These are phyloP conservation scores for Candida nitratophila DNA, from an alignment of 805 yeast species.

Conservation along the genomic window DNA sequence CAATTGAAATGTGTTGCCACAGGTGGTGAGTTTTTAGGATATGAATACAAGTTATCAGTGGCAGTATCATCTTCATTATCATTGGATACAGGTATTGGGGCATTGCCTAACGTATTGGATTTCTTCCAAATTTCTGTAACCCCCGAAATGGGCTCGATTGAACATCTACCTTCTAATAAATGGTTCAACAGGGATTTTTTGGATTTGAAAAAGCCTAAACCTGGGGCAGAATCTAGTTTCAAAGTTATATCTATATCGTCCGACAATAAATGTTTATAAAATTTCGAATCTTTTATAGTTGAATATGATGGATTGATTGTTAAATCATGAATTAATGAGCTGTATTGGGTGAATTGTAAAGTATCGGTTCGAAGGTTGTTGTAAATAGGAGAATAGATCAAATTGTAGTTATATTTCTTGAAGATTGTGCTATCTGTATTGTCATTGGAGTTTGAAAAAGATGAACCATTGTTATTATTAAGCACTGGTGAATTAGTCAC, in stretches of 20 bases:
- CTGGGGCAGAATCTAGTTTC: conserved; percentile 56
- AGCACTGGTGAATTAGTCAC: not conserved
- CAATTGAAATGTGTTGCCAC: conserved; percentile 74
- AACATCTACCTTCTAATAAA: conserved; percentile 72
- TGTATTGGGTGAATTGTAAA: conserved; percentile 36
- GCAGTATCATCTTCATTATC: conserved; percentile 10
- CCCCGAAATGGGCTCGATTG: conserved; percentile 82
- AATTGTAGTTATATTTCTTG: conserved; percentile 15
- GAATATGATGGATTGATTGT: conserved; percentile 4
- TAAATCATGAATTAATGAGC: conserved; percentile 26
- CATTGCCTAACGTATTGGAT: conserved; percentile 6
- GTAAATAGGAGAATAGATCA: conserved; percentile 22
- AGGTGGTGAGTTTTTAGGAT: conserved; percentile 49
- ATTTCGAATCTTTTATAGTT: conserved; percentile 41
- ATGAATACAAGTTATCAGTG: conserved; percentile 33
- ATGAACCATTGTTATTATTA: no score
- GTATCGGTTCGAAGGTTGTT: conserved; percentile 37
- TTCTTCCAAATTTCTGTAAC: conserved; percentile 65
- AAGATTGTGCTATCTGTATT: conserved; percentile 12
- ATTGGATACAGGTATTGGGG: conserved; percentile 8
- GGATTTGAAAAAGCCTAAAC: conserved; percentile 50
- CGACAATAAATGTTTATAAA: conserved; percentile 54
- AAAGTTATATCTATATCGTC: conserved; percentile 80
- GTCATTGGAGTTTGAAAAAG: conserved; percentile 4
- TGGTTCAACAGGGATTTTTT: conserved; percentile 55